These are phyloP conservation scores for Cyberlindnera misumaiensis DNA, from an alignment of 805 yeast genomes.

Conservation along the genomic window DNA sequence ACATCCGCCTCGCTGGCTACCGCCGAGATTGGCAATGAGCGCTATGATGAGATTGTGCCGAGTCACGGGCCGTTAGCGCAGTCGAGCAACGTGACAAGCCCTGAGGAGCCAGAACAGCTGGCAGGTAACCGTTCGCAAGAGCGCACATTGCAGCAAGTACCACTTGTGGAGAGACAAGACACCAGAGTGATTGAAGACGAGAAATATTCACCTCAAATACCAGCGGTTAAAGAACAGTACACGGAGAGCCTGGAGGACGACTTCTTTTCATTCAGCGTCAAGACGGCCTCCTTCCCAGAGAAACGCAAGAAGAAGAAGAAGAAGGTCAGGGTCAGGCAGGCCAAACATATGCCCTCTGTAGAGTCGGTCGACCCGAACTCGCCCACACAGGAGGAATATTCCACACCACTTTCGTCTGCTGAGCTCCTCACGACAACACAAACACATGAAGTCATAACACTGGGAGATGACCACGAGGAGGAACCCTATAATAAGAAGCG, in stretches of 20 bases:
- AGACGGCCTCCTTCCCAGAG: conserved; percentile 1
- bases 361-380: not conserved
- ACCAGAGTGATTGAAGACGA: not conserved
- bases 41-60: conserved; percentile 20
- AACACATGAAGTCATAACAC: not conserved
- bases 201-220: not conserved
- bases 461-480: conserved; percentile 1
- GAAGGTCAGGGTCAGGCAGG: conserved; percentile 2
- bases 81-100: conserved; percentile 22
- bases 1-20: no score
- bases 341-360: not conserved
- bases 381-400: no score
- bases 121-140: not conserved
- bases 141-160: not conserved
- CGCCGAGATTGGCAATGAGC: conserved; percentile 10
- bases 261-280: conserved; percentile 20
- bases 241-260: conserved; percentile 18
- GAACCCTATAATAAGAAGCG: not conserved
- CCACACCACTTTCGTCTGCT: no score
- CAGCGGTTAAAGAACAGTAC: not conserved
- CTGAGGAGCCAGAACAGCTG: conserved; percentile 3
- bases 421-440: no score
- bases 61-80: conserved; percentile 16
- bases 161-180: not conserved
- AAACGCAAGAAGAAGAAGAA: conserved; percentile 16